These are phyloP conservation scores for Sphagnum contortum DNA, from an alignment of 225 moss, liverwort and hornwort genomes.

Conservation along the genomic window DNA sequence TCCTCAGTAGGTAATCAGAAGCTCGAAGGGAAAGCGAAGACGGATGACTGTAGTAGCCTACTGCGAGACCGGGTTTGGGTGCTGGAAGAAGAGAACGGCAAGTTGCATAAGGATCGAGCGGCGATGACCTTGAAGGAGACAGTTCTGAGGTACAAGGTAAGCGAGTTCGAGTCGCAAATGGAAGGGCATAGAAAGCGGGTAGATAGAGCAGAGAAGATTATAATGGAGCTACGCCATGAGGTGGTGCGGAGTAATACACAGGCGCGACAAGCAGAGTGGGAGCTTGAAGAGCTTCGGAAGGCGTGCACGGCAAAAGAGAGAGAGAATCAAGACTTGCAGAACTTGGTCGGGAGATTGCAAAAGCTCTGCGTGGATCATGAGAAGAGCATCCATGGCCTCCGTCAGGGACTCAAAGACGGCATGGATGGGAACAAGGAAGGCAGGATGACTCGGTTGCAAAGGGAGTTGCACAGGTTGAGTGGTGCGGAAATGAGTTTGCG, in stretches of 20 bases:
- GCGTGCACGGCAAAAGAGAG: constrained; percentile 56
- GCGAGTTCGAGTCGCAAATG: constrained; percentile 91
- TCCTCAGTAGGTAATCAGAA: no score
- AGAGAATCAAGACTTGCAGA: constrained; percentile 61
- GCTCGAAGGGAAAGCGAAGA: constrained; percentile 13
- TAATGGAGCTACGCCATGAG: constrained; percentile 76
- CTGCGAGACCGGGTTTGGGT: constrained; percentile 58
- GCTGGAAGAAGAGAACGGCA: constrained; percentile 78
- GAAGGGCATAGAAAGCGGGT: constrained; percentile 87
- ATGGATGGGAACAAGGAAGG: constrained; percentile 55
- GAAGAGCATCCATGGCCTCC: constrained; percentile 75
- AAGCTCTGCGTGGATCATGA: constrained; percentile 76
- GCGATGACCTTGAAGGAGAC: constrained; percentile 62
- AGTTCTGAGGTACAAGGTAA: constrained; percentile 68
- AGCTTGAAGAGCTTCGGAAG: constrained; percentile 59
- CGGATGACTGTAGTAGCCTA: constrained; percentile 35
- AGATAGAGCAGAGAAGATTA: constrained; percentile 83
- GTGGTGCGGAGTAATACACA: constrained; percentile 61
- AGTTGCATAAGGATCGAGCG: constrained; percentile 55
- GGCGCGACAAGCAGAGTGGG: constrained; percentile 59
- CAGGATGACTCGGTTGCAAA: constrained; percentile 46
- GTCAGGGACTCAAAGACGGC: constrained; percentile 71
- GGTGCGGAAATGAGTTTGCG: constrained; percentile 66
- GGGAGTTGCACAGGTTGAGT: constrained; percentile 77
- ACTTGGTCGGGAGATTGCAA: constrained; percentile 68